Percentiles rank a stretch among this genome's conserved stretches.
phyloP scores from a whole-genome alignment of 1,284 basidiomycete genomes.

The Singerocomus inundabilis region DNA sequence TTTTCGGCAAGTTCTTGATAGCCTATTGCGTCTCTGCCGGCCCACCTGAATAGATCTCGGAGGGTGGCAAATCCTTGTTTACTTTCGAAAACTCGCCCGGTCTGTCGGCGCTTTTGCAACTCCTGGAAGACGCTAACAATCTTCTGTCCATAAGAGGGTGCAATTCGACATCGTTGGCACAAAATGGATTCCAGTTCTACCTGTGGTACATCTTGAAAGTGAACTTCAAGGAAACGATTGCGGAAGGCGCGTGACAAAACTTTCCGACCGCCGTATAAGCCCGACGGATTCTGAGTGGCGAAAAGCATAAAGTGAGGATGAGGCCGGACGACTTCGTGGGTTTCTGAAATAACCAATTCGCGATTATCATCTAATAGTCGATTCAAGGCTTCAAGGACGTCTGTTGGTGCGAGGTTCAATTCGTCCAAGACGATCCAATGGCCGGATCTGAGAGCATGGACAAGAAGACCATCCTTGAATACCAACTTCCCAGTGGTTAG shows the following conservation, averaged over 20 bases:
- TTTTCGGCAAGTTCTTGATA: conserved; percentile 95
- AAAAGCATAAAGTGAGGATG: conserved; percentile 98
- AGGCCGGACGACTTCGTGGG: conserved; percentile 90
- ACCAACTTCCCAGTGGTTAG: conserved; percentile 88
- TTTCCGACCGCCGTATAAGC: conserved; percentile 96
- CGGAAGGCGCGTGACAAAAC: conserved; percentile 94
- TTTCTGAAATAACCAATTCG: conserved; percentile 95
- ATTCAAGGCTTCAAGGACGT: conserved; percentile 97
- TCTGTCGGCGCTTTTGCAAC: conserved; percentile 89
- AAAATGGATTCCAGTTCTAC: conserved; percentile 92
- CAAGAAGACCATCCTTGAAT: conserved; percentile 93
- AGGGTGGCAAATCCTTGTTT: conserved; percentile 97
- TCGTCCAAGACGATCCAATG: conserved; percentile 99
- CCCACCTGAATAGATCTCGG: conserved; percentile 98
- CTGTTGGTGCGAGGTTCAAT: conserved; percentile 95
- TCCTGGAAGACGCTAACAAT: conserved; percentile 95
- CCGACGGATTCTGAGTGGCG: conserved; percentile 97
- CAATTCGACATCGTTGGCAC: conserved; percentile 85
- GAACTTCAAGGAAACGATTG: conserved; percentile 98
- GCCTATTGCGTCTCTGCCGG: conserved; percentile 81
- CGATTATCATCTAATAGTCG: conserved; percentile 97
- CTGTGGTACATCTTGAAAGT: conserved; percentile 97
- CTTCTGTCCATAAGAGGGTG: conserved; percentile 87
- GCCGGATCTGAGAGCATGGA: conserved; percentile 88
- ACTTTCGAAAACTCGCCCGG: conserved; percentile 93